phyloP scores from a whole-genome alignment of 2,329 filamentous ascomycete genomes.

The Pyricularia sp. region DNA sequence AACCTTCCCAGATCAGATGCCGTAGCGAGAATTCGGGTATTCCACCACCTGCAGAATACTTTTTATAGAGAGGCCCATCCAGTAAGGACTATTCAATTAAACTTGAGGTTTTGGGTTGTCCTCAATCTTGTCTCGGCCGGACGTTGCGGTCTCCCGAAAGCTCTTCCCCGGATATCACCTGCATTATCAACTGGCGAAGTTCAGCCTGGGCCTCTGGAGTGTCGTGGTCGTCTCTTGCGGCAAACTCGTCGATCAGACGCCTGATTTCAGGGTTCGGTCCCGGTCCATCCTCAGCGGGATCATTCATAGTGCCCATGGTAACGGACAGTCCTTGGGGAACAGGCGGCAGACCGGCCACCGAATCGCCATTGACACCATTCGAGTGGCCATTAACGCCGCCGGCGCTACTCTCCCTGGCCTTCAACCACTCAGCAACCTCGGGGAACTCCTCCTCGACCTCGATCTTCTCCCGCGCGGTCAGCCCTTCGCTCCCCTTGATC shows the following conservation, averaged over 20 bases:
- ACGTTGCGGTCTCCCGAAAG: slow-evolving; percentile 56
- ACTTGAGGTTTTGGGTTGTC: neutral
- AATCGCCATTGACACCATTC: slow-evolving; percentile 16
- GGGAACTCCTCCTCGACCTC: slow-evolving; percentile 70
- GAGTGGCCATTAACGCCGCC: slow-evolving; percentile 3
- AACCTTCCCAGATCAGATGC: neutral
- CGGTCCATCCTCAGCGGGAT: slow-evolving; percentile 43
- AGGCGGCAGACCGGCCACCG: slow-evolving; percentile 39
- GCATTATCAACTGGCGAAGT: slow-evolving; percentile 68
- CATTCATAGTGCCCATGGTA: slow-evolving; percentile 65
- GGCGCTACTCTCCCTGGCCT: slow-evolving; percentile 17
- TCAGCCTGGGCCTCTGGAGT: slow-evolving; percentile 71
- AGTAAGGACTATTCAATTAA: neutral
- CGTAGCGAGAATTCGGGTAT: neutral
- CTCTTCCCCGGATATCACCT: slow-evolving; percentile 63
- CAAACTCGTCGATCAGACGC: slow-evolving; percentile 80
- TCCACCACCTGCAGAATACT: neutral
- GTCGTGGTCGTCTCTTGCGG: slow-evolving; percentile 73
- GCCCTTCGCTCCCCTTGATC: slow-evolving; percentile 61
- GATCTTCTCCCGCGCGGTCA: slow-evolving; percentile 76
- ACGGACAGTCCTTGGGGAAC: slow-evolving; percentile 70
- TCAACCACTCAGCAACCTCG: slow-evolving; percentile 64
- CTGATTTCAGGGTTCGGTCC: slow-evolving; percentile 76
- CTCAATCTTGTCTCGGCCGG: slow-evolving; percentile 49
- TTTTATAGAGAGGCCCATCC: no score